A percentile compares a stretch with the other conserved stretches of the same genome.
phyloP scores from a whole-genome alignment of 1,139 yeast species.

The Candida sanyaensis region DNA sequence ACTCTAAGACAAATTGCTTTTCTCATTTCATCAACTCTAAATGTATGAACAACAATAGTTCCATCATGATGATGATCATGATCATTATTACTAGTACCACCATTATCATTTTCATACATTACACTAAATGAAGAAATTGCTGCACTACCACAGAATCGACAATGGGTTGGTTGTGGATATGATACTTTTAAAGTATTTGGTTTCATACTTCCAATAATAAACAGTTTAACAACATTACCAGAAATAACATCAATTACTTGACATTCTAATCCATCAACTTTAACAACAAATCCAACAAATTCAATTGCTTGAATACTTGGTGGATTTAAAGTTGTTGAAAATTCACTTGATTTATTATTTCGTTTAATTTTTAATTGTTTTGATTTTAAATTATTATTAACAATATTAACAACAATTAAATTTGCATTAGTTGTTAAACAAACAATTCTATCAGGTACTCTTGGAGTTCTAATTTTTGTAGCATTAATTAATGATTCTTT shows the following conservation, averaged over 20 bases:
- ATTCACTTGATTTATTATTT: slow-evolving; percentile 20
- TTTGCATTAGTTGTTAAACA: slow-evolving; percentile 49
- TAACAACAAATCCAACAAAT: slow-evolving; percentile 70
- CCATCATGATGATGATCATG: slow-evolving; percentile 48
- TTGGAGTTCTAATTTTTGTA: slow-evolving; percentile 62
- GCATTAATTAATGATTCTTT: slow-evolving; percentile 40
- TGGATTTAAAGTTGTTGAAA: slow-evolving; percentile 3
- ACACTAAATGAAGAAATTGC: slow-evolving; percentile 72
- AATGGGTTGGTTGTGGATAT: slow-evolving; percentile 84
- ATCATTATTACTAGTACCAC: slow-evolving; percentile 37
- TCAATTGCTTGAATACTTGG: slow-evolving; percentile 34
- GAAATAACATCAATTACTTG: slow-evolving; percentile 77
- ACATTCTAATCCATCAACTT: slow-evolving; percentile 55
- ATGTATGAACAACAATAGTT: slow-evolving; percentile 70
- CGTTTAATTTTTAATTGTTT: slow-evolving; percentile 50
- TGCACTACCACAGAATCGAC: slow-evolving; percentile 89
- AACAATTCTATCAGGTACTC: slow-evolving; percentile 72
- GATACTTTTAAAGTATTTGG: slow-evolving; percentile 64
- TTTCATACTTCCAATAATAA: slow-evolving; percentile 64
- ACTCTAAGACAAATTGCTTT: slow-evolving; percentile 82
- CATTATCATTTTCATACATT: slow-evolving; percentile 59
- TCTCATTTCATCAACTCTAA: slow-evolving; percentile 62
- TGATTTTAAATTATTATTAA: slow-evolving; percentile 68
- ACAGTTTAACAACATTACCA: slow-evolving; percentile 59
- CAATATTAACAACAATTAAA: slow-evolving; percentile 61